Evolutionary conservation across 257 asterid genomes (phyloP).

Genomic region (Solanum tarijense): DNA sequence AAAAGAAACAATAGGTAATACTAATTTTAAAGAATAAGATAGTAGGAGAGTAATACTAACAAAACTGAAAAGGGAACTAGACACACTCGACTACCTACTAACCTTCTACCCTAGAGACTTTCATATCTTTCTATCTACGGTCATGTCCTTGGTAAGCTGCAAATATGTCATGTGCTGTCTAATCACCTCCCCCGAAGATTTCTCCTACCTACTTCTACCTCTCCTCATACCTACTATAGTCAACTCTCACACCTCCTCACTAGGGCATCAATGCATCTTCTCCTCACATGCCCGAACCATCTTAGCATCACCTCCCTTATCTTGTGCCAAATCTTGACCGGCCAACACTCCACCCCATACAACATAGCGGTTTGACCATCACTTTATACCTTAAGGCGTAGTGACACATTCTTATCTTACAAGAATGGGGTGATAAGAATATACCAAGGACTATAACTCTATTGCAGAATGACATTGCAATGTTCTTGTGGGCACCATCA

Average conservation of each 20-base stretch:
- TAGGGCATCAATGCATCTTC: not conserved
- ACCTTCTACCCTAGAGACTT: not conserved
- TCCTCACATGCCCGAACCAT: not conserved
- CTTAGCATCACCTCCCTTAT: not conserved
- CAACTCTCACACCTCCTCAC: not conserved
- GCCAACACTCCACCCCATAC: not conserved
- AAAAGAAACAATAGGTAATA: not conserved
- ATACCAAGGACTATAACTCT: not conserved
- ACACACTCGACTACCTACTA: not conserved
- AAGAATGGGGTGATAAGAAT: not conserved
- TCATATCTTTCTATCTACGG: fast-evolving
- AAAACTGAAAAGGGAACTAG: not conserved
- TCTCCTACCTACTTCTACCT: not conserved
- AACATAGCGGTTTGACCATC: not conserved
- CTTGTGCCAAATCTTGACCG: not conserved
- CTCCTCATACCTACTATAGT: not conserved
- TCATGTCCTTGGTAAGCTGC: not conserved
- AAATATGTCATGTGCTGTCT: not conserved
- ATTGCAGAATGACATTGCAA: not conserved
- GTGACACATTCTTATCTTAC: not conserved
- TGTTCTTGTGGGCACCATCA: not conserved
- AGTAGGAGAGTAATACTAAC: not conserved
- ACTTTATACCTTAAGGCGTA: not conserved
- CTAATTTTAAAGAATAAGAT: not conserved
- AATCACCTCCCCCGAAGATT: not conserved